A percentile compares a stretch with the other conserved stretches of the same genome.
Evolutionary conservation across 164 flowering plant species (phyloP).

Genomic region (Tinospora cordifolia): DNA sequence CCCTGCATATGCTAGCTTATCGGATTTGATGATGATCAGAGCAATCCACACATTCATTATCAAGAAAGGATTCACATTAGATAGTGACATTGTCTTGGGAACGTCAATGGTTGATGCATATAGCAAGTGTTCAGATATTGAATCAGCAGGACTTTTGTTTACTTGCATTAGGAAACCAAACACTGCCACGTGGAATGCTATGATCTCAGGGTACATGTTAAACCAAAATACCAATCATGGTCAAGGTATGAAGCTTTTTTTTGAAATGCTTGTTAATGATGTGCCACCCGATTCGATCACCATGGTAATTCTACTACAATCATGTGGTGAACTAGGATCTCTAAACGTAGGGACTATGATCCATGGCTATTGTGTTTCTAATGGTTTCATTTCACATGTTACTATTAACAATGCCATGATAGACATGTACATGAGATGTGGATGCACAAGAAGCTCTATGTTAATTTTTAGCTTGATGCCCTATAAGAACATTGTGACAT

Average conservation of each 20-base stretch:
- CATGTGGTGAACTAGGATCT: conserved; percentile 25
- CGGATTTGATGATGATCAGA: conserved; percentile 14
- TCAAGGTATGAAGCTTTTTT: conserved; percentile 21
- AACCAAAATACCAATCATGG: conserved; percentile 16
- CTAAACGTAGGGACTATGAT: conserved; percentile 22
- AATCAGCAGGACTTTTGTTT: conserved; percentile 26
- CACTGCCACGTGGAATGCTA: conserved; percentile 31
- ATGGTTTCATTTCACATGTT: conserved; percentile 25
- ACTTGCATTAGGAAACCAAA: conserved; percentile 18
- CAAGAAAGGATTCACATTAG: conserved; percentile 26
- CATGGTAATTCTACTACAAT: conserved; percentile 25
- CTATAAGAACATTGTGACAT: conserved; percentile 25
- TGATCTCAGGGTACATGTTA: conserved; percentile 26
- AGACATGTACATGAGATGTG: conserved; percentile 32
- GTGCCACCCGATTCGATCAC: conserved; percentile 28
- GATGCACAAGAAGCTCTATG: conserved; percentile 18
- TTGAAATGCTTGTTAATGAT: conserved; percentile 19
- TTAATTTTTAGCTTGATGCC: conserved; percentile 23
- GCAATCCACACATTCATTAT: conserved; percentile 27
- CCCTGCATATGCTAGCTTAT: conserved; percentile 28
- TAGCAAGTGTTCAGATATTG: conserved; percentile 30
- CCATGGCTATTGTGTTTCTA: conserved; percentile 27
- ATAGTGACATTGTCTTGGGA: conserved; percentile 28
- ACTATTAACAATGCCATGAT: conserved; percentile 32
- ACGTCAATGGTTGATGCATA: conserved; percentile 38